phyloP scores from a whole-genome alignment of 768 basidiomycete species.

The Trichaptum fuscoviolaceum region DNA sequence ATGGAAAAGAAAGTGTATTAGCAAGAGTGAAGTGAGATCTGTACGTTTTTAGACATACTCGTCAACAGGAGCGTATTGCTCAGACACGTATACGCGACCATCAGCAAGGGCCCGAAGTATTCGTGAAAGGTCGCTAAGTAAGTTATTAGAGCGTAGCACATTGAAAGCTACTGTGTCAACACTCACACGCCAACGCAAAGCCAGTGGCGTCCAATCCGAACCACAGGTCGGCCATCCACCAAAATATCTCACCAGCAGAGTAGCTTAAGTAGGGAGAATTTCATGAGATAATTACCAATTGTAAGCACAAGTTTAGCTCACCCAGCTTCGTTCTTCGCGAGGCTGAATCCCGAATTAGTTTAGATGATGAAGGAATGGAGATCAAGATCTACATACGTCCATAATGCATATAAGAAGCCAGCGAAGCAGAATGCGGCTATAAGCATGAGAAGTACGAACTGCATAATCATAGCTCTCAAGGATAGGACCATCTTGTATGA shows the following conservation, averaged over 20 bases:
- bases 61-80: constrained; percentile 92
- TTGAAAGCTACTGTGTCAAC: not conserved
- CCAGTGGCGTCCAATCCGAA: constrained; percentile 95
- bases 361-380: not conserved
- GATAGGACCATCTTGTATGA: constrained; percentile 56
- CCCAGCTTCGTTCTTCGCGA: constrained; percentile 58
- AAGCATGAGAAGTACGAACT: constrained; percentile 79
- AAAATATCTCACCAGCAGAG: constrained; percentile 1
- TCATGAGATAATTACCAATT: not conserved
- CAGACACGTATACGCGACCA: constrained; percentile 87
- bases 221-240: constrained; percentile 23
- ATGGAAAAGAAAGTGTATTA: constrained; percentile 12
- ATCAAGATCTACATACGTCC: constrained; percentile 60
- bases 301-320: constrained; percentile 24
- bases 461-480: constrained; percentile 86
- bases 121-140: constrained; percentile 70
- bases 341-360: constrained; percentile 31
- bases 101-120: constrained; percentile 85
- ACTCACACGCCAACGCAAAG: constrained; percentile 76
- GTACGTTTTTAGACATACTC: constrained; percentile 39
- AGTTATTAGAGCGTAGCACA: not conserved
- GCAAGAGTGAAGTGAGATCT: not conserved
- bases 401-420: constrained; percentile 89
- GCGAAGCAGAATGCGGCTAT: constrained; percentile 89
- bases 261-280: not conserved